These are phyloP conservation scores for Kwoniella sp. DNA, from an alignment of 768 basidiomycete genomes.

Conservation along the genomic window DNA sequence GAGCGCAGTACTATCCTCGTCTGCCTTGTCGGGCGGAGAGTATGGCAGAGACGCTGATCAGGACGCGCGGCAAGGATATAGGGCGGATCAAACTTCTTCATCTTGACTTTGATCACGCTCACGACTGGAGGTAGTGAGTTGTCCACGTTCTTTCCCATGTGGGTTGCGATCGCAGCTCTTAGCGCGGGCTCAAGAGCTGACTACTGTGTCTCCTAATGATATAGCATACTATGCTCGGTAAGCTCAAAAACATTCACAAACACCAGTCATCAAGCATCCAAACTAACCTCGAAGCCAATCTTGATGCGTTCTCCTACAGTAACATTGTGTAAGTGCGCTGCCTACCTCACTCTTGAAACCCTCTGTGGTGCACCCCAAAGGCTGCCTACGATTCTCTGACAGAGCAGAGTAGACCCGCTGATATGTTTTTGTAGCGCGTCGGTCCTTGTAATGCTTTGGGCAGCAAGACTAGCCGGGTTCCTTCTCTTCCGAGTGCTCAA, in stretches of 20 bases:
- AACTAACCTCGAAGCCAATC: no score
- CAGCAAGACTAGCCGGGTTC: slow-evolving; percentile 66
- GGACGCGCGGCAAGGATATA: slow-evolving; percentile 12
- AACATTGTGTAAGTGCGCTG: slow-evolving; percentile 38
- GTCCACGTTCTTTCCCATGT: background rate
- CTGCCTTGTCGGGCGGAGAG: no score
- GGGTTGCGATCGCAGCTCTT: no score
- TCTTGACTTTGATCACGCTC: slow-evolving; percentile 67
- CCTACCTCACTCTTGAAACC: no score
- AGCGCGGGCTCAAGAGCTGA: slow-evolving; percentile 5
- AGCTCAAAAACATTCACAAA: background rate
- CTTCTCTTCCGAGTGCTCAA: slow-evolving; percentile 71
- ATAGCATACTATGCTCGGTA: slow-evolving; percentile 61
- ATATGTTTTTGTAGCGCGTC: slow-evolving; percentile 30
- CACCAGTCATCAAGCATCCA: no score
- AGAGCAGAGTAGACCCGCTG: background rate
- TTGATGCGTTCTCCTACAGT: no score
- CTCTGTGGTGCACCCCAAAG: no score
- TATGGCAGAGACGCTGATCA: background rate
- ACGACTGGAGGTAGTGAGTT: slow-evolving; percentile 61
- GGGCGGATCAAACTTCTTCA: slow-evolving; percentile 69
- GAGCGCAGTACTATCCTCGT: no score
- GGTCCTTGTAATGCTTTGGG: slow-evolving; percentile 71
- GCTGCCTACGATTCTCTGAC: no score
- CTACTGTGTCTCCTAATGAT: background rate